phyloP scores from a whole-genome alignment of 2,329 filamentous ascomycete genomes.

The Colletotrichum endophyticum region DNA sequence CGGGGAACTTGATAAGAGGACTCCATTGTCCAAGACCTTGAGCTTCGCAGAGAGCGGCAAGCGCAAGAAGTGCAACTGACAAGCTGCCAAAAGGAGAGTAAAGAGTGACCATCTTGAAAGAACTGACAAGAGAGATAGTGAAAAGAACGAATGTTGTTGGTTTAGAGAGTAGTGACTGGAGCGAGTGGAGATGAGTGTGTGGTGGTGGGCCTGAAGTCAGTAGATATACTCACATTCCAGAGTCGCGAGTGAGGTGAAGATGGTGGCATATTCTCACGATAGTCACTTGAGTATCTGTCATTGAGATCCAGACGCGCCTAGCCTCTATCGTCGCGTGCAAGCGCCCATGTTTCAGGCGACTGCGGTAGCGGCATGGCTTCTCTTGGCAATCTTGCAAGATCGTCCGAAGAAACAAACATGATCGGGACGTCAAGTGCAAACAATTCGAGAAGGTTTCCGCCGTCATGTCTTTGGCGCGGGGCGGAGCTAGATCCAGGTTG shows the following conservation, averaged over 20 bases:
- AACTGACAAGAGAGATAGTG: not conserved
- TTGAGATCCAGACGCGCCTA: not conserved
- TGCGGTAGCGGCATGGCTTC: not conserved
- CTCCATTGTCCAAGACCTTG: conserved; percentile 34
- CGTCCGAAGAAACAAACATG: not conserved
- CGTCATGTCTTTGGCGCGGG: not conserved
- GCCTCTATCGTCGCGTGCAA: not conserved
- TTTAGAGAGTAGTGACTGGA: not conserved
- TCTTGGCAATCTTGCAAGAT: not conserved
- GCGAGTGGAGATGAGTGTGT: not conserved
- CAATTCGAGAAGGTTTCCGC: not conserved
- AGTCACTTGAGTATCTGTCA: not conserved
- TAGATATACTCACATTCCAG: not conserved
- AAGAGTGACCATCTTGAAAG: not conserved
- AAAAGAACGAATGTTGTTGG: not conserved
- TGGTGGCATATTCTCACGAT: not conserved
- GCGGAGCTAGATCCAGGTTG: not conserved
- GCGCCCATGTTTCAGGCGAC: not conserved
- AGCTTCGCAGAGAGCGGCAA: not conserved
- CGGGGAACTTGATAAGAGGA: conserved; percentile 37
- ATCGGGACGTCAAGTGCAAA: not conserved
- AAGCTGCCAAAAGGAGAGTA: not conserved
- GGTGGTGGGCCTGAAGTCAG: not conserved
- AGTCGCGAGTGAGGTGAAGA: not conserved
- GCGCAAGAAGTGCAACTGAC: not conserved